Base-by-base conservation (phyloP, 768 basidiomycete species). In the Podaxis sp. region DNA sequence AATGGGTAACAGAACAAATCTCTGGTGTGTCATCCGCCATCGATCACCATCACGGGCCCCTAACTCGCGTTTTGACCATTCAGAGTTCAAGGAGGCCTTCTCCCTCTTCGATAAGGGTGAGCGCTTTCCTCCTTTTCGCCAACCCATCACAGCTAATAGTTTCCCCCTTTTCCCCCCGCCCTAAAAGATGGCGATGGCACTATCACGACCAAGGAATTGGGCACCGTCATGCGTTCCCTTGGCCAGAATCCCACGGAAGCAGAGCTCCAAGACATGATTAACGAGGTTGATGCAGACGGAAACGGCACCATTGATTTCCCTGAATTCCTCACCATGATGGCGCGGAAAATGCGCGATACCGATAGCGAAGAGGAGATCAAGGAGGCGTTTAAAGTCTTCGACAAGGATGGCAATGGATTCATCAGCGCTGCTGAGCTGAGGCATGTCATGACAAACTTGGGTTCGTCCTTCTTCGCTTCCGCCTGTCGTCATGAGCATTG, bases 31-130 rank as follows among this genome's bases (percentile, higher is more conserved):
- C 30, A 42, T 19, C 22, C 42, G 19, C 13, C 53, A 57, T 63
- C 24, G 39, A 44, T 42, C 22, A 38, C 30, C 51, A 40, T 39
- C 26, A 53, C 12, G 26, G 60, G 55, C 65, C 30, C 61, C 63
- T 49, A 62, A 51, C 38, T 53, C 13, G 19, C 44, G 52, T 53
- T 44, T 28, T 52, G 63, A 9, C 40, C 67, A 46, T 46, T 46
- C 67, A 93, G 95, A 96, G 78, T 98, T 96, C 87, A 98, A 96
- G 84, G 96, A 98, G 82, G 96, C 96, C 55, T 98, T 99, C 81
- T 94, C 95, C 63, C 85, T 99, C 22, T 98, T 99, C 76, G 95
- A 97, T 82, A 96, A 95, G 76, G 92, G 95, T 94, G 64, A 63
- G 82, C 76, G 28, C 26, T 17, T 9, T 39, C 53, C 13, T n/a